Evolutionary conservation across 306 rosid species (phyloP), one percentile per base, ranked within the genome.

Genomic region (Erythrophleum fordii): DNA sequence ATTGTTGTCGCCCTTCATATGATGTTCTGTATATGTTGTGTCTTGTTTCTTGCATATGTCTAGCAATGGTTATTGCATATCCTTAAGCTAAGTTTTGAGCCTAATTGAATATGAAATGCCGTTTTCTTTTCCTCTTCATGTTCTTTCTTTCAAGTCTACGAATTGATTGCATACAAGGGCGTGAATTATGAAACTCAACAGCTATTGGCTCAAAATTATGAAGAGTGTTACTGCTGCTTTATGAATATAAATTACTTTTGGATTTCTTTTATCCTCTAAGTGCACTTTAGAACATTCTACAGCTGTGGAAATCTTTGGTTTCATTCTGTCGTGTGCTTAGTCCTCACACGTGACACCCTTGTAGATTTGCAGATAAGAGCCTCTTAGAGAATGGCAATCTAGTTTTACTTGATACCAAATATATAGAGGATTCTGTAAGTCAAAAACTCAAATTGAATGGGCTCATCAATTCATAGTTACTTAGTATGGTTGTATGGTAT

Each of bases 91-190:
- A 56, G 62, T 9, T 9, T 22, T 23, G 62, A 20, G 22, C 62
- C n/a, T n/a, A n/a, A n/a, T 22, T 9, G 62, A 56, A 8, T 56
- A 20, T 56, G 62, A 11, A 22, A 4, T 56, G 10, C 31, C 3
- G 10, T 9, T 23, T 61, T 80, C 71, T 77, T 77, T 77, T 46
- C 34, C 48, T 55, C 45, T 68, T 26, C 2, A 16, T 72, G 34
- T 17, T 23, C 17, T 62, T 25, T 52, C 29, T 83, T 66, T 65
- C 51, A 42, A 46, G 75, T 64, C 51, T 59, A 51, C 45, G 48
- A 42, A 59, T 68, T 79, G 77, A 58, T 83, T 45, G 72, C 78
- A 76, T 67, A 56, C 31, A n/a, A 7, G 31, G 69, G 42, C 23
- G 20, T 31, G 69, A 62, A 31, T 75, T 41, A 35, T 37, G 72